phyloP scores from a whole-genome alignment of 2,329 filamentous ascomycete species.

The Penicillium sp. region DNA sequence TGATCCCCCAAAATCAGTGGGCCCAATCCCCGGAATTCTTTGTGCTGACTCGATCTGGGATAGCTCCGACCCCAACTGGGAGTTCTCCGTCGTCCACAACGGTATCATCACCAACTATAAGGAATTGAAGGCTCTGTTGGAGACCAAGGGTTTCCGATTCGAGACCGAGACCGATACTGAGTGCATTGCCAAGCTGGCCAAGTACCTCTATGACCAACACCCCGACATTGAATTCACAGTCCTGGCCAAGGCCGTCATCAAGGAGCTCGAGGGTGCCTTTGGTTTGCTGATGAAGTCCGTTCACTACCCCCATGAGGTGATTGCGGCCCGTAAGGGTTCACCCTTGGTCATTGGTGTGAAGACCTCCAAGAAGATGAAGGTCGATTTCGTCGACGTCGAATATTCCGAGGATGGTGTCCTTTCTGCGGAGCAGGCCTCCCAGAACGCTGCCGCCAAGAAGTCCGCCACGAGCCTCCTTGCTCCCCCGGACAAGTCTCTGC shows the following conservation, averaged over 20 bases:
- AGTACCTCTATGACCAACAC: conserved; percentile 96
- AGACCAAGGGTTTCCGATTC: conserved; percentile 95
- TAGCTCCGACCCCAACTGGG: conserved; percentile 91
- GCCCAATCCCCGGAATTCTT: neutral
- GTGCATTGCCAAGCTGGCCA: conserved; percentile 97
- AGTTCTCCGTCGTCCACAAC: conserved; percentile 98
- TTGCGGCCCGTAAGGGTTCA: conserved; percentile 97
- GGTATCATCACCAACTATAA: conserved; percentile 99
- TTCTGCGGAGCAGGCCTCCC: conserved; percentile 89
- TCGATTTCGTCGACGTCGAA: conserved; percentile 99
- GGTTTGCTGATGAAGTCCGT: conserved; percentile 97
- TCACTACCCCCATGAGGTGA: conserved; percentile 96
- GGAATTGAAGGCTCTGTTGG: conserved; percentile 91
- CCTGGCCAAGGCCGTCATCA: conserved; percentile 95
- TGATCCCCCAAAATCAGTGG: neutral
- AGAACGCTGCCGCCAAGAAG: conserved; percentile 97
- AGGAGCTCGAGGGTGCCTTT: conserved; percentile 96
- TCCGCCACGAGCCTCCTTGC: conserved; percentile 72
- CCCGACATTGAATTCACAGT: conserved; percentile 94
- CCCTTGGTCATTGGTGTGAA: conserved; percentile 96
- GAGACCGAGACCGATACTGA: conserved; percentile 99
- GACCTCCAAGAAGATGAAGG: conserved; percentile 99
- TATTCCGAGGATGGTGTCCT: conserved; percentile 87
- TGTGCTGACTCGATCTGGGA: conserved; percentile 1
- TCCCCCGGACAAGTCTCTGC: conserved; percentile 93